Base-by-base conservation (phyloP, 805 yeast genomes). In the Starmerella tilneyi region DNA sequence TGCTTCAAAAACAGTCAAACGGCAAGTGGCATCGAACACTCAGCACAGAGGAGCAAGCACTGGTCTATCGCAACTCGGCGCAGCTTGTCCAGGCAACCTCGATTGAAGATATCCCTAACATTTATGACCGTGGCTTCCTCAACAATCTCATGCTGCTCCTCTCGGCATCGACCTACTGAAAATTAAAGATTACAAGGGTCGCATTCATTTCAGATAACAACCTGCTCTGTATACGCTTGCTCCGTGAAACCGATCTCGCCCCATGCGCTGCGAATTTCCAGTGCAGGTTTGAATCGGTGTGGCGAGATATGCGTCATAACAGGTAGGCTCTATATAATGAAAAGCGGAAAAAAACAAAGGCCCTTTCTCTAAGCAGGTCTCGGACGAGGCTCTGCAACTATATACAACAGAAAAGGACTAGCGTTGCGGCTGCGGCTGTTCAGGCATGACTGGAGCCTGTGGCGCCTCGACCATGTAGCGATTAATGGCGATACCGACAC, bases 401-500 rank as follows among this genome's bases (percentile, higher is more conserved):
- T 23, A 22, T 29, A 27, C 44, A 24, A 32, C 35, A 24, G 16
- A n/a, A 13, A 7, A 15, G 15, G 36, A 26, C 16, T 28, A 43
- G 28, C 22, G 32, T 43, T 43, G 46, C 16, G 49, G 32, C 38
- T 43, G 46, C 37, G 49, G 31, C 42, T n/a, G n/a, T n/a, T 60
- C 64, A 11, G 64, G 65, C 44, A 59, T 50, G 44, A 53, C 60
- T 4, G 66, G 65, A 21, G 65, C 61, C 33, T 58, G 57, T 20
- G 84, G 85, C 56, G 78, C 77, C 62, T 84, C 86, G 50, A 78
- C 80, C 74, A 82, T 76, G 60, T 78, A 76, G 69, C 96, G 78
- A 65, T 82, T 94, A 74, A 89, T 77, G 78, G 88, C 84, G 74
- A 89, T 76, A 61, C 97, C 97, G 42, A 85, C 96, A 74, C 98